Conservation (phyloP, 78 protist species). For the Dictyostelium citrinum region DNA sequence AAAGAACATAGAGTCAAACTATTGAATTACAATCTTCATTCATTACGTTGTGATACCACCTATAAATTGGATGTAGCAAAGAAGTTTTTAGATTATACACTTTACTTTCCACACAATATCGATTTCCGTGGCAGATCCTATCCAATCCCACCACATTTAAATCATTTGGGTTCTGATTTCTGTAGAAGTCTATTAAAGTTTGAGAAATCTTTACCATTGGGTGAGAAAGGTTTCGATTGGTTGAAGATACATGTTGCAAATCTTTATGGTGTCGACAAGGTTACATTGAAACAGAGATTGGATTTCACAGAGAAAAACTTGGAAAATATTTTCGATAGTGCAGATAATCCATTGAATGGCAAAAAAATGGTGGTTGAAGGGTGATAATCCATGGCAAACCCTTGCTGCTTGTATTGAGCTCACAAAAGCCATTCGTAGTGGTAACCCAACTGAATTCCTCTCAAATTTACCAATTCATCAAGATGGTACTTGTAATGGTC, state of each 20-base stretch:
- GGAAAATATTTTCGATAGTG: conserved; percentile 53
- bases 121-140: conserved; percentile 98
- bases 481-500: conserved; percentile 95
- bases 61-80: conserved; percentile 72
- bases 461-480: conserved; percentile 91
- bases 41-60: conserved; percentile 50
- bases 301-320: conserved; percentile 67
- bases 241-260: conserved; percentile 95
- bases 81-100: not conserved
- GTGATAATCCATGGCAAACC: conserved; percentile 91
- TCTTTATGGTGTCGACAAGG: conserved; percentile 91
- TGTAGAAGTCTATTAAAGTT: conserved; percentile 88
- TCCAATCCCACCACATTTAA: conserved; percentile 95
- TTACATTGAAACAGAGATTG: conserved; percentile 77
- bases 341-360: conserved; percentile 77
- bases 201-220: conserved; percentile 77
- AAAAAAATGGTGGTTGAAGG: conserved; percentile 84
- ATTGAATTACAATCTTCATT: conserved; percentile 74
- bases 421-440: conserved; percentile 42
- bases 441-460: conserved; percentile 40
- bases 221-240: conserved; percentile 89
- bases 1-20: not conserved
- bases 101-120: conserved; percentile 94
- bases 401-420: conserved; percentile 86
- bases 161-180: conserved; percentile 92